Base-by-base conservation (phyloP, 768 basidiomycete genomes). In the Arthromyces matolae region DNA sequence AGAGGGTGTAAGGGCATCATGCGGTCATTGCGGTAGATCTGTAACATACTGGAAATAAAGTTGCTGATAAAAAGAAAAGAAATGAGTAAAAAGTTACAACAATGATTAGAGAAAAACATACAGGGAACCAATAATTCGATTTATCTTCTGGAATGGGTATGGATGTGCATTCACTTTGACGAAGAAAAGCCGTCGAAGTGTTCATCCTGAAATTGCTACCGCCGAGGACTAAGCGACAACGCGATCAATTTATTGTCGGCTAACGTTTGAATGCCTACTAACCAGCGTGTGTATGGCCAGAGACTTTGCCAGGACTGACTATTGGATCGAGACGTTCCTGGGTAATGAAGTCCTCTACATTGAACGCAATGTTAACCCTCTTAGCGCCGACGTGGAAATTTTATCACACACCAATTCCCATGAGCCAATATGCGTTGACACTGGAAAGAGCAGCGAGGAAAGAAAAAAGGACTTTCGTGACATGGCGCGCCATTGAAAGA, bases 71-170 rank as follows among this genome's bases (percentile, higher is more conserved):
- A 25, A 57, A 31, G 45, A 51, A 16, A 57, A 39, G 38, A 25
- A 20, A 39, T 43, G 14, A n/a, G 28, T 42, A 10, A 46, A 27
- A 42, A 16, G 28, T 31, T 6, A 8, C 10, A 9, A n/a, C 28
- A 25, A 8, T 45, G 52, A 35, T 34, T 6, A 24, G 35, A 18
- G 27, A 14, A 8, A 24, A 8, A 66, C 71, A 37, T 51, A 76
- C 75, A 39, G 76, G 75, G 52, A 72, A 71, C 77, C 77, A 79
- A 51, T 79, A 79, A 42, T 66, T 70, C 16, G 74, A 77, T 53
- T 78, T 76, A 62, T 79, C 77, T 62, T 80, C 64, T 13, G 67
- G 64, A 56, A 80, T 78, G 31, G 77, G 77, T 47, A 73, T 66
- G n/a, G 78, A 75, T 2, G 77, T 74, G 56, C 79, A 80, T 56